Base-by-base conservation (phyloP, 768 basidiomycete species). In the Leccinum uliginosum region DNA sequence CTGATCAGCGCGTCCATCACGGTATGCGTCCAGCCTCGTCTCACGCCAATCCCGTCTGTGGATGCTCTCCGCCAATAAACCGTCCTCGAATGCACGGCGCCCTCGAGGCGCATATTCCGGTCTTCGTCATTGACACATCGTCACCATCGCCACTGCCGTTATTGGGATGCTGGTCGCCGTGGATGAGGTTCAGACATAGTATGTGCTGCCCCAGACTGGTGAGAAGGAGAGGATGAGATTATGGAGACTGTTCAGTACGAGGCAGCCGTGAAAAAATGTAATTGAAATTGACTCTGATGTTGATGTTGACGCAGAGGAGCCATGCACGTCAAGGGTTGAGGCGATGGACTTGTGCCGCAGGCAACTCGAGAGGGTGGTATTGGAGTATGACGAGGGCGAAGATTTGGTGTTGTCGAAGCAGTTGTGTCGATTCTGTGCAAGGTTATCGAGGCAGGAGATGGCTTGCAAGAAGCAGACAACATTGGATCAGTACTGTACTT, bases 31-130 rank as follows among this genome's bases (percentile, higher is more conserved):
- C n/a, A n/a, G n/a, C 51, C 87, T 77, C 3, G 85, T 83, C 70
- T 91, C 89, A 48, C 87, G 77, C 87, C 88, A 92, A 67, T 91
- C 90, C 29, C 89, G 78, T 55, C 79, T 76, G 67, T 89, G 89
- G 3, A 89, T 60, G 57, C 77, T 84, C 63, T 91, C 87, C 0
- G 78, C 73, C 1, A 78, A 76, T 8, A 87, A 62, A 0, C 81
- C 82, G 59, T 90, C 89, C 65, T 87, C 83, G 58, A 91, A 87
- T 12, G 76, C 73, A 84, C 60, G 54, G 79, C 78, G 11, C 26
- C 26, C 29, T 29, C 29, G 29, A 29, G 29, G 29, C 10, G 29
- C 29, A 29, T 27, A 29, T 29, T 29, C 29, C 10, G 29, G 29
- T 29, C 29, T 11, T 29, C 10, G 29, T 29, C 26, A 27, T 27